These are phyloP conservation scores for Piper betle DNA, from an alignment of 164 flowering plant species.

Conservation along the genomic window DNA sequence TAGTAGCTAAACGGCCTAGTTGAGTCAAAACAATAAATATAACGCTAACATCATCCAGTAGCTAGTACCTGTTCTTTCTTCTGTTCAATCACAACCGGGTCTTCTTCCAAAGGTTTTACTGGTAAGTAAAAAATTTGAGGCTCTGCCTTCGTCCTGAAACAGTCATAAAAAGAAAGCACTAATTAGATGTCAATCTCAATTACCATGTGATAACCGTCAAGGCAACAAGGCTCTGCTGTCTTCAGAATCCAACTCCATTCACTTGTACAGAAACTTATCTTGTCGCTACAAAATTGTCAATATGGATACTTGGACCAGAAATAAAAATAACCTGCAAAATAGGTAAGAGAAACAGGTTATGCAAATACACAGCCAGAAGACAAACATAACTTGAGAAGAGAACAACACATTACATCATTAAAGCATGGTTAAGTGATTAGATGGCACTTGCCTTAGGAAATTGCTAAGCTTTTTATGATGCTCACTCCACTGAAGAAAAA, in stretches of 20 bases:
- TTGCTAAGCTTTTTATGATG: slow-evolving; percentile 83
- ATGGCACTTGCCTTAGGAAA: slow-evolving; percentile 53
- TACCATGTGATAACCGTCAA: background rate
- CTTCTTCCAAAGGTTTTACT: slow-evolving; percentile 66
- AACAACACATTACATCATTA: background rate
- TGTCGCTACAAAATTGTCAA: slow-evolving; percentile 91
- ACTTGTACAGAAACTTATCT: slow-evolving; percentile 95
- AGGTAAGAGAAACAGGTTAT: background rate
- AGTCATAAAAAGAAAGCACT: slow-evolving; percentile 14
- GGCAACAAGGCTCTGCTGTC: slow-evolving; percentile 23
- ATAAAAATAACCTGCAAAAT: slow-evolving; percentile 89
- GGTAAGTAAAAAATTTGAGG: slow-evolving; percentile 73
- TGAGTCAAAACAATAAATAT: too few relatives aligned
- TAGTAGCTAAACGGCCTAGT: too few relatives aligned
- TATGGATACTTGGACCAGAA: slow-evolving; percentile 97
- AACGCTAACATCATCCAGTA: too few relatives aligned
- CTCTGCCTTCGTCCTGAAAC: slow-evolving; percentile 75
- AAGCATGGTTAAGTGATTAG: background rate
- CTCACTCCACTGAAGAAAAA: slow-evolving; percentile 94
- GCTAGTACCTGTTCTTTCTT: slow-evolving; percentile 53
- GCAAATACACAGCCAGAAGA: background rate
- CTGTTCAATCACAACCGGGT: slow-evolving; percentile 36
- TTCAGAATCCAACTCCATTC: slow-evolving; percentile 34
- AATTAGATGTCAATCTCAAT: background rate
- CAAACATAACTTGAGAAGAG: background rate